Evolutionary conservation across 345 rosid genomes (phyloP), one percentile per base, ranked within the genome.

Genomic region (Linum tenue): DNA sequence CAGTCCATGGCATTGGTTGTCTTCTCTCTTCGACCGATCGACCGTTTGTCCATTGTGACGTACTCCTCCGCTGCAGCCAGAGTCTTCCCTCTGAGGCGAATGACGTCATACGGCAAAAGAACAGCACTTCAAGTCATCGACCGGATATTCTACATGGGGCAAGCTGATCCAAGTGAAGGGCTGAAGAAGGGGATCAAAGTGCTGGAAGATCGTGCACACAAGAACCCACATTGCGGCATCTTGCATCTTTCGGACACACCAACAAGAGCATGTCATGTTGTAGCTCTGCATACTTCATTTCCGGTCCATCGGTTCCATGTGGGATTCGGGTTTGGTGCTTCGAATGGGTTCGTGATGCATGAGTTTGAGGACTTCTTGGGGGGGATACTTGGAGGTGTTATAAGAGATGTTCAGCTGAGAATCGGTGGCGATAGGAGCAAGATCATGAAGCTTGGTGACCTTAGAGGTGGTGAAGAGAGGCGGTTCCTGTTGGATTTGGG

Each of bases 11-110:
- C 94, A 66, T 67, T 87, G 50, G 88, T 87, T 60, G 88, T 81
- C 17, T 86, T 85, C 74, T 86, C 95, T 35, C 86, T 90, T 73
- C 77, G 87, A 55, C 79, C 95, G 0, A 75, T 78, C 50, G 95
- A 90, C 56, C 90, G 97, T 70, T 68, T 90, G 66, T 79, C 97
- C 63, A 82, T 90, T 37, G 97, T 90, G 38, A 85, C 95, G n/a
- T 80, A 84, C 79, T 84, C 89, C 62, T 85, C 95, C 53, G 82
- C 89, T 36, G 90, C 92, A 10, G 80, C 89, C 56, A 88, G 95
- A 7, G 86, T 85, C 66, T 90, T 87, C 66, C 87, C 97, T 10
- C 81, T 87, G 56, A 84, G 84, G 76, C 85, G 97, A 56, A 90
- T 90, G 97, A 86, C 95, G 58, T 80, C 89, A 59, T 80, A 75